These are phyloP conservation scores for Pseudonectria foliicola DNA, from an alignment of 2,329 filamentous ascomycete species.

Conservation along the genomic window DNA sequence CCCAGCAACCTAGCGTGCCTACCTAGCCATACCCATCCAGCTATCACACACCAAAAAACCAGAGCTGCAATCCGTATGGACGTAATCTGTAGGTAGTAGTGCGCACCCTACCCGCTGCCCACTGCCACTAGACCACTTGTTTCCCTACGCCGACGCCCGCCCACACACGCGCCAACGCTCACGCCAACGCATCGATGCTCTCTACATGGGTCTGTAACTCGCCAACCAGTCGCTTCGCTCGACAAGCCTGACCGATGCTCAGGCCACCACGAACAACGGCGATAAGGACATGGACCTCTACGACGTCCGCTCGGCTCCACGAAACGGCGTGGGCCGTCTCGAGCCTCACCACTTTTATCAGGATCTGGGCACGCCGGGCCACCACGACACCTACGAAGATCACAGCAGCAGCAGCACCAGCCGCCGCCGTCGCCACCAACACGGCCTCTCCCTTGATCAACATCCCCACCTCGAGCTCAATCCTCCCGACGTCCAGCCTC, in stretches of 20 bases:
- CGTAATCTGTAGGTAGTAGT: no score
- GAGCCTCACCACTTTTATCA: neutral
- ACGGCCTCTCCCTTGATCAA: neutral
- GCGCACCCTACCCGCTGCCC: neutral
- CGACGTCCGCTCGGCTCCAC: constrained; percentile 19
- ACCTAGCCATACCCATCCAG: no score
- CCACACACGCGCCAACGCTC: constrained; percentile 9
- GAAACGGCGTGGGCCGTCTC: constrained; percentile 1
- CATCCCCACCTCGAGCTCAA: neutral
- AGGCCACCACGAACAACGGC: constrained; percentile 41
- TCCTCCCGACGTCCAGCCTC: constrained; percentile 14
- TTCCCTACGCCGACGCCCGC: constrained; percentile 3
- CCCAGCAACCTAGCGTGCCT: no score
- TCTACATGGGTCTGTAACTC: constrained; percentile 37
- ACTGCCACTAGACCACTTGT: neutral
- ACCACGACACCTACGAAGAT: neutral
- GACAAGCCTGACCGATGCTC: constrained; percentile 37
- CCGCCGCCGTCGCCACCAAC: neutral
- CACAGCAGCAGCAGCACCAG: neutral
- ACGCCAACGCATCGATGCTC: constrained; percentile 42
- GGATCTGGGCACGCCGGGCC: neutral
- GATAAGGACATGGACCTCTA: constrained; percentile 25
- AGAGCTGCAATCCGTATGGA: no score
- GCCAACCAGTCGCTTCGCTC: constrained; percentile 35
- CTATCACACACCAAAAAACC: no score